Evolutionary conservation across 805 yeast species (phyloP), one percentile per base, ranked within the genome.

Genomic region (Cephaloascus fragrans): DNA sequence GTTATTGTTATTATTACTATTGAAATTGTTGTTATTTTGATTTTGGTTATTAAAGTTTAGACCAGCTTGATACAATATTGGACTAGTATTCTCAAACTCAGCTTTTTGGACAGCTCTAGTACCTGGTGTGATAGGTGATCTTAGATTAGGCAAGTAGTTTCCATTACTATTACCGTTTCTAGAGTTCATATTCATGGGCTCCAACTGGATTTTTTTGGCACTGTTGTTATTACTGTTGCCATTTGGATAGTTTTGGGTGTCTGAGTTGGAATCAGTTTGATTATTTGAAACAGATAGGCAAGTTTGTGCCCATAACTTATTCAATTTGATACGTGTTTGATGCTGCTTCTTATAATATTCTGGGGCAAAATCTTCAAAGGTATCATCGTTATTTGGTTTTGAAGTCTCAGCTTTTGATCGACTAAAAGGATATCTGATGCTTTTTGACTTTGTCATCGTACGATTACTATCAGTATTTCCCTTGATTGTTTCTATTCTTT

Each of bases 231-330:
- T 23, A 6, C 6, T 8, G 12, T 12, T 12, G 12, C 28, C 28
- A 23, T 23, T 23, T 23, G 6, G 28, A 23, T 23, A 23, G 12
- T 23, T 23, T 23, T 23, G 28, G 12, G 28, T 6, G 12, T 6
- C 12, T 6, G 28, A 6, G 12, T 23, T 23, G 12, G 28, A 23
- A 6, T 6, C 28, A 23, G 28, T 23, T 23, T 23, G 28, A 23
- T 6, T 23, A 8, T 6, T 8, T 23, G 28, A 23, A 8, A 12
- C 28, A 8, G 33, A 31, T 31, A 57, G 42, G 35, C 58, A 48
- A 3, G 70, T 70, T 4, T 63, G 68, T 41, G 60, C 69, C 72
- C 72, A 67, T 26, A 65, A 39, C 38, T 50, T 50, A 37, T 56
- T 57, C 39, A 67, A 41, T 15, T 46, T 44, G 15, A 41, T 36